phyloP scores from a whole-genome alignment of 495 filamentous ascomycete genomes.

The Astrothelium subdiscretum region DNA sequence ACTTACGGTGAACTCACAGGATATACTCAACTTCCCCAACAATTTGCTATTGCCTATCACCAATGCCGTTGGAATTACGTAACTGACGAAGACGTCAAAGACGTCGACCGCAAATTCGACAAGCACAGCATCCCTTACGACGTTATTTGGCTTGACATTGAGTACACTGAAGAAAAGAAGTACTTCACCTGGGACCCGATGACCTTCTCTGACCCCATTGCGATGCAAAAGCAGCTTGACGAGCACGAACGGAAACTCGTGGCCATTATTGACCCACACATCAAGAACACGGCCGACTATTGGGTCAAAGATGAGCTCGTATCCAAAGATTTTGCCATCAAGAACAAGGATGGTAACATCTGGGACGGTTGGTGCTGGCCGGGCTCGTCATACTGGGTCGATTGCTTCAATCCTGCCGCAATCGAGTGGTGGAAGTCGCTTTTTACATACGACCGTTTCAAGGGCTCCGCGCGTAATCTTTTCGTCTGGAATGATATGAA shows the following conservation, averaged over 20 bases:
- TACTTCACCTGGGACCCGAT: slow-evolving; percentile 95
- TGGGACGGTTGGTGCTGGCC: slow-evolving; percentile 99
- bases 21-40: slow-evolving; percentile 79
- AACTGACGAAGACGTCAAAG: slow-evolving; percentile 89
- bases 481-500: slow-evolving; percentile 99
- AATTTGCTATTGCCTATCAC: slow-evolving; percentile 87
- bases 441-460: slow-evolving; percentile 78
- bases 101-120: slow-evolving; percentile 93
- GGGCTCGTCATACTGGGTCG: slow-evolving; percentile 89
- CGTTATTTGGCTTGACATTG: slow-evolving; percentile 96
- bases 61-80: slow-evolving; percentile 99
- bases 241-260: slow-evolving; percentile 81
- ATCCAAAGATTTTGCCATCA: slow-evolving; percentile 66
- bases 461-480: slow-evolving; percentile 66
- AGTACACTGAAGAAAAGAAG: slow-evolving; percentile 90
- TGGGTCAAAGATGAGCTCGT: slow-evolving; percentile 66
- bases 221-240: slow-evolving; percentile 79
- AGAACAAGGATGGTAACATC: slow-evolving; percentile 78
- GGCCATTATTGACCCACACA: slow-evolving; percentile 90
- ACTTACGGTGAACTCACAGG: slow-evolving; percentile 87
- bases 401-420: slow-evolving; percentile 82
- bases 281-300: slow-evolving; percentile 81
- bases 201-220: slow-evolving; percentile 71
- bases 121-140: slow-evolving; percentile 92
- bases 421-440: slow-evolving; percentile 79